A percentile compares a stretch with the other conserved stretches of the same genome.
Evolutionary conservation across 148 eudicot genomes (phyloP).

Genomic region (Selenicereus undatus): DNA sequence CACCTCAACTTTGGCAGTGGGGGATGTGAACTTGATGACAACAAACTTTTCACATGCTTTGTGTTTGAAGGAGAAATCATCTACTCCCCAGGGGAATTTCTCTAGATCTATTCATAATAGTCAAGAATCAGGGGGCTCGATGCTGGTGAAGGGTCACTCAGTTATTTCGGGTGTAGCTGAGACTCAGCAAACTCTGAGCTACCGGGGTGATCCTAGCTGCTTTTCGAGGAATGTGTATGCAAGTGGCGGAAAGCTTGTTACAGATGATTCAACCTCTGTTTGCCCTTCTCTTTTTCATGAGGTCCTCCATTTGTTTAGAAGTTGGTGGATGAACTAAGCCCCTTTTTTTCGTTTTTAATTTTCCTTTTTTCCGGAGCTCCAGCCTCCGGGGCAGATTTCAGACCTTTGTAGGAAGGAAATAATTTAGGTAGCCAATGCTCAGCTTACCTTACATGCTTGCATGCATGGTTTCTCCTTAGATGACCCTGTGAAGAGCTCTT

Average conservation of each 20-base stretch:
- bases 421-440: neutral
- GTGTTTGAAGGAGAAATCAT: conserved; percentile 33
- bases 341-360: neutral
- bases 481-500: neutral
- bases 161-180: conserved; percentile 62
- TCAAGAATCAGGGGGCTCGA: conserved; percentile 63
- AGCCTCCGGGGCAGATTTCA: neutral
- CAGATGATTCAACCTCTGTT: conserved; percentile 24
- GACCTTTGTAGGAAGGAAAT: neutral
- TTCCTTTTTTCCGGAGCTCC: neutral
- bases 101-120: conserved; percentile 30
- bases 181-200: conserved; percentile 43
- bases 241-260: conserved; percentile 36
- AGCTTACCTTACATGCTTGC: neutral
- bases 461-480: neutral
- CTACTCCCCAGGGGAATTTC: conserved; percentile 17
- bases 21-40: conserved; percentile 37
- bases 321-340: neutral
- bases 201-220: conserved; percentile 41
- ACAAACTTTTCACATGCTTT: conserved; percentile 48
- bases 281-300: conserved; percentile 24
- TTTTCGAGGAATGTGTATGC: conserved; percentile 47
- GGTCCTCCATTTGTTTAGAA: neutral
- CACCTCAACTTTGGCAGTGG: conserved; percentile 27
- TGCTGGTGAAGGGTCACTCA: conserved; percentile 55